These are phyloP conservation scores for Persicaria tinctoria DNA, from an alignment of 148 eudicot genomes.

Conservation along the genomic window DNA sequence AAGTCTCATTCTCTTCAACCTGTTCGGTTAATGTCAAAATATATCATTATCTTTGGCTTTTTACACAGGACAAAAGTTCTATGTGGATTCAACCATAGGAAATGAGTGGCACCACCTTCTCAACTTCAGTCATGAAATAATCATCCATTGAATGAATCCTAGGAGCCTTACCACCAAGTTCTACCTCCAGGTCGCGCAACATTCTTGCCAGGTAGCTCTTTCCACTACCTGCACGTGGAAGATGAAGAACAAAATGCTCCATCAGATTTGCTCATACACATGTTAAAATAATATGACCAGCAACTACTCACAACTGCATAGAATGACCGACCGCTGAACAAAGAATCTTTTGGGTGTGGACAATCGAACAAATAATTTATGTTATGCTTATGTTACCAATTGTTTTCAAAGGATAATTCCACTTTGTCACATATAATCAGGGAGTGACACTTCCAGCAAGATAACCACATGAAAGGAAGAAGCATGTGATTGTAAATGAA, in stretches of 20 bases:
- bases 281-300: background rate
- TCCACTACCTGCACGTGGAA: slow-evolving; percentile 68
- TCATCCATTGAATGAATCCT: slow-evolving; percentile 98
- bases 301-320: background rate
- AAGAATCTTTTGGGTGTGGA: background rate
- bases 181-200: slow-evolving; percentile 93
- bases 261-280: background rate
- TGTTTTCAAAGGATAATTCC: background rate
- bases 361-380: background rate
- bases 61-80: background rate
- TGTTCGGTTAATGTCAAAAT: slow-evolving; percentile 14
- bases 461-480: background rate
- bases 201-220: slow-evolving; percentile 93
- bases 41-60: background rate
- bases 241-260: slow-evolving; percentile 7
- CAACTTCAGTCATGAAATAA: slow-evolving; percentile 97
- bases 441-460: background rate
- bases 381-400: background rate
- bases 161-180: slow-evolving; percentile 88
- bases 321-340: background rate
- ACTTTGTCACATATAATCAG: background rate
- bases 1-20: slow-evolving; percentile 67
- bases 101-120: slow-evolving; percentile 46
- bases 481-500: background rate
- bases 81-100: background rate